Evolutionary conservation across 2,329 filamentous ascomycete species (phyloP).

Genomic region (Diaporthe citriasiana): DNA sequence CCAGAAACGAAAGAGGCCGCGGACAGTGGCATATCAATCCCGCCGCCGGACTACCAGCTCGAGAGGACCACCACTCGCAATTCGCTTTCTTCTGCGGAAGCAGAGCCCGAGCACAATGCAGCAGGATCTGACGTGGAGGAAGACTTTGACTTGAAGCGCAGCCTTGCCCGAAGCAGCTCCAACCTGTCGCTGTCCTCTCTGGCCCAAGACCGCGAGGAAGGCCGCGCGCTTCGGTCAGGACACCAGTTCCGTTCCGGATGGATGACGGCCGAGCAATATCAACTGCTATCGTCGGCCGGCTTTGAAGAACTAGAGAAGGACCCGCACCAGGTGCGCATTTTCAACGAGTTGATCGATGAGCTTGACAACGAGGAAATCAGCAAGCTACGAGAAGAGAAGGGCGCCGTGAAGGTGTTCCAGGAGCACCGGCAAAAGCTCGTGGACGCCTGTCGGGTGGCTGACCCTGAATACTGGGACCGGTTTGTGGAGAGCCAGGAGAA

Average conservation of each 20-base stretch:
- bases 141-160: slow-evolving; percentile 52
- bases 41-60: slow-evolving; percentile 46
- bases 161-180: slow-evolving; percentile 66
- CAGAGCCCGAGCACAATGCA: slow-evolving; percentile 54
- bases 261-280: slow-evolving; percentile 63
- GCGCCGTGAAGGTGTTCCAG: slow-evolving; percentile 73
- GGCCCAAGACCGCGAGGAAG: slow-evolving; percentile 70
- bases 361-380: slow-evolving; percentile 71
- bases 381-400: slow-evolving; percentile 67
- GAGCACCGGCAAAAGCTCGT: slow-evolving; percentile 68
- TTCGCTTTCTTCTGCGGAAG: slow-evolving; percentile 52
- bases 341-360: slow-evolving; percentile 75
- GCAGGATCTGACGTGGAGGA: slow-evolving; percentile 64
- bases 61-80: slow-evolving; percentile 46
- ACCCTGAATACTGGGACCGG: slow-evolving; percentile 75
- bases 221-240: slow-evolving; percentile 67
- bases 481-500: slow-evolving; percentile 75
- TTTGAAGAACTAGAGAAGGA: slow-evolving; percentile 66
- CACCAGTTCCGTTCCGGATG: slow-evolving; percentile 70
- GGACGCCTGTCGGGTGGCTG: slow-evolving; percentile 67
- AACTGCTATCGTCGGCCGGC: slow-evolving; percentile 58
- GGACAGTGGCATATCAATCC: slow-evolving; percentile 49
- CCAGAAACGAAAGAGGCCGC: slow-evolving; percentile 80
- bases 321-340: slow-evolving; percentile 64
- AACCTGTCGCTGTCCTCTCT: slow-evolving; percentile 64